A percentile compares a stretch with the other conserved stretches of the same genome.
Evolutionary conservation across 2,329 filamentous ascomycete genomes (phyloP).

Genomic region (Phialophora chinensis): DNA sequence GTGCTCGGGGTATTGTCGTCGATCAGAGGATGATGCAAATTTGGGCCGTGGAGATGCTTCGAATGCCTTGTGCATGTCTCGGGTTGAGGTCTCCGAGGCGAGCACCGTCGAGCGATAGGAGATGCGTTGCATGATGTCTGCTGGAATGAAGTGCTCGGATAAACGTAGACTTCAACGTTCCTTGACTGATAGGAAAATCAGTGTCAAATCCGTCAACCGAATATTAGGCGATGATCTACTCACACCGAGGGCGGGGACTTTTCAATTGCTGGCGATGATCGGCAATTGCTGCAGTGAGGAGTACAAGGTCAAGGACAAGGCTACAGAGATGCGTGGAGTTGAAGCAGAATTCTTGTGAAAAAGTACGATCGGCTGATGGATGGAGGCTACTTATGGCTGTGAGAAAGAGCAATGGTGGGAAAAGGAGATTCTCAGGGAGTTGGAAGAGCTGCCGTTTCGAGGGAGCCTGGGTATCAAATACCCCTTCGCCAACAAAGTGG

Average conservation of each 20-base stretch:
- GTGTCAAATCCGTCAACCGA: constrained; percentile 1
- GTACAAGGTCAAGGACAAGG: constrained; percentile 1
- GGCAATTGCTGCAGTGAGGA: constrained; percentile 28
- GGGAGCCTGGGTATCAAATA: constrained; percentile 30
- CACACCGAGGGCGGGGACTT: constrained; percentile 11
- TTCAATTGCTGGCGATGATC: constrained; percentile 20
- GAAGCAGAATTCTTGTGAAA: constrained; percentile 3
- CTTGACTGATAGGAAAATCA: constrained; percentile 1
- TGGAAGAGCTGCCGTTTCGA: constrained; percentile 13
- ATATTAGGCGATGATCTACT: constrained; percentile 17
- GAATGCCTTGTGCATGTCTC: constrained; percentile 50
- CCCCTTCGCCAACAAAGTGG: constrained; percentile 25
- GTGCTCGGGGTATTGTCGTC: constrained; percentile 31
- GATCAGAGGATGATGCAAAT: constrained; percentile 41
- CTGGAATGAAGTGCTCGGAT: background rate
- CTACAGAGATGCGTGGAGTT: constrained; percentile 1
- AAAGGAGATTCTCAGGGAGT: constrained; percentile 16
- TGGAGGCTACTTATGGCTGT: constrained; percentile 14
- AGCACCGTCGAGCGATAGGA: constrained; percentile 38
- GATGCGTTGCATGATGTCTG: constrained; percentile 35
- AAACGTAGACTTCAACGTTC: background rate
- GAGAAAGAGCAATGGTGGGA: constrained; percentile 7
- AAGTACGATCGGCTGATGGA: constrained; percentile 16
- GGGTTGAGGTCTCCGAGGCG: constrained; percentile 42
- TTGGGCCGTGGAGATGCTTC: constrained; percentile 46